These are phyloP conservation scores for Musa balbisiana DNA, from an alignment of 202 grass and related monocot genomes.

Conservation along the genomic window DNA sequence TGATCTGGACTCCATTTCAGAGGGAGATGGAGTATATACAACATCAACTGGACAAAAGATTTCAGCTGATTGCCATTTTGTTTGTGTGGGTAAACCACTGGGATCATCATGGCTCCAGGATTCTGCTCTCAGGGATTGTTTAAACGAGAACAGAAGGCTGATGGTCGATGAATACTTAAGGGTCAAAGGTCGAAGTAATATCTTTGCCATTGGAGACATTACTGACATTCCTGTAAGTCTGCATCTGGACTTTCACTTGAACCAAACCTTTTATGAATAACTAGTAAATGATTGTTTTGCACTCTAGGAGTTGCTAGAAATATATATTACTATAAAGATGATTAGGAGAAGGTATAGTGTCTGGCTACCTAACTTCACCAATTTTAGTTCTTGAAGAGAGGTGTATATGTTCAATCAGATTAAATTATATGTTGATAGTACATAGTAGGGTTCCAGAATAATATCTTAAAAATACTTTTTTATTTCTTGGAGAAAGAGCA, in stretches of 20 bases:
- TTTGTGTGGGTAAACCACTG: neutral
- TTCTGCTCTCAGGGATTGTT: neutral
- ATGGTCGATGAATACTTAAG: neutral
- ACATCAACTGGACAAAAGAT: neutral
- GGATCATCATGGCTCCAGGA: neutral
- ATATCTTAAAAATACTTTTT: too few species aligned
- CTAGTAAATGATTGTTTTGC: too few species aligned
- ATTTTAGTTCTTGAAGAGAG: too few species aligned
- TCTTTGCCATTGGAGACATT: conserved; percentile 1
- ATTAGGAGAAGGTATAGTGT: too few species aligned
- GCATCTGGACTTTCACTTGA: neutral
- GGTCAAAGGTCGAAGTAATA: neutral
- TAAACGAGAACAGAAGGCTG: neutral
- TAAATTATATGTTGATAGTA: too few species aligned
- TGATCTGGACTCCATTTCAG: neutral
- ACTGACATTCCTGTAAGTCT: neutral
- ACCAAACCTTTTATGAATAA: neutral
- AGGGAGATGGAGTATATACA: neutral
- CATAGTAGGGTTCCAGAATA: too few species aligned
- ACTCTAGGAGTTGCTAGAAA: too few species aligned
- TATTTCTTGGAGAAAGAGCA: too few species aligned
- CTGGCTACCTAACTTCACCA: too few species aligned
- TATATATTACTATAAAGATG: too few species aligned
- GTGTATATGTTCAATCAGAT: too few species aligned
- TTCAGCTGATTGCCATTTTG: neutral